These are phyloP conservation scores for Tolypocladium amazonense DNA, from an alignment of 2,329 filamentous ascomycete genomes.

Conservation along the genomic window DNA sequence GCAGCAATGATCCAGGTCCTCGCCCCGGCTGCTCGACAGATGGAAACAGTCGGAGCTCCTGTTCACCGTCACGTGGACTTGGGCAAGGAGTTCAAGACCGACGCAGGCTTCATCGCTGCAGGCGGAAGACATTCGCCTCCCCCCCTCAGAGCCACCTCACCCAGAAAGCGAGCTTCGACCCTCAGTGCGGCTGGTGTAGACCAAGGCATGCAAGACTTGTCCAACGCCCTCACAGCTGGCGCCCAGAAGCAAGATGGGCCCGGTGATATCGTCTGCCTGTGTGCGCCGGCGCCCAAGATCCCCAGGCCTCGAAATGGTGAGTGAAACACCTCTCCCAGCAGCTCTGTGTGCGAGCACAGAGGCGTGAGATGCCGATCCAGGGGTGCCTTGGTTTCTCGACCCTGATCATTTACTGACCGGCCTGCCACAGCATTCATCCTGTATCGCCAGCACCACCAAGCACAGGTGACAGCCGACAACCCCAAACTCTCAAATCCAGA, in stretches of 20 bases:
- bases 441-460: constrained; percentile 88
- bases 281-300: constrained; percentile 45
- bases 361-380: not conserved
- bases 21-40: constrained; percentile 11
- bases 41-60: constrained; percentile 10
- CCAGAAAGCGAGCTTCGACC: constrained; percentile 34
- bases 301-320: constrained; percentile 49
- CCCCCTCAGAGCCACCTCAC: constrained; percentile 4
- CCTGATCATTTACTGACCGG: constrained; percentile 11
- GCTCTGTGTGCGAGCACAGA: not conserved
- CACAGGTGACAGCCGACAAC: constrained; percentile 66
- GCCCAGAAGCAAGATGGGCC: constrained; percentile 17
- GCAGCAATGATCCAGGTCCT: constrained; percentile 14
- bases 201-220: constrained; percentile 19
- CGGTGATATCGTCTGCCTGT: constrained; percentile 42
- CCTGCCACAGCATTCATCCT: constrained; percentile 74
- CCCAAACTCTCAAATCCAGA: constrained; percentile 91
- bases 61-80: constrained; percentile 11
- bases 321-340: constrained; percentile 12
- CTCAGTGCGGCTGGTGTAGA: constrained; percentile 35
- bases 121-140: constrained; percentile 4
- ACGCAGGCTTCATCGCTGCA: constrained; percentile 3
- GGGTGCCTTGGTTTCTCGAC: not conserved
- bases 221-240: constrained; percentile 16
- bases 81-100: constrained; percentile 8